Base-by-base conservation (phyloP, 768 basidiomycete species). In the Atractiella rhizophila region DNA sequence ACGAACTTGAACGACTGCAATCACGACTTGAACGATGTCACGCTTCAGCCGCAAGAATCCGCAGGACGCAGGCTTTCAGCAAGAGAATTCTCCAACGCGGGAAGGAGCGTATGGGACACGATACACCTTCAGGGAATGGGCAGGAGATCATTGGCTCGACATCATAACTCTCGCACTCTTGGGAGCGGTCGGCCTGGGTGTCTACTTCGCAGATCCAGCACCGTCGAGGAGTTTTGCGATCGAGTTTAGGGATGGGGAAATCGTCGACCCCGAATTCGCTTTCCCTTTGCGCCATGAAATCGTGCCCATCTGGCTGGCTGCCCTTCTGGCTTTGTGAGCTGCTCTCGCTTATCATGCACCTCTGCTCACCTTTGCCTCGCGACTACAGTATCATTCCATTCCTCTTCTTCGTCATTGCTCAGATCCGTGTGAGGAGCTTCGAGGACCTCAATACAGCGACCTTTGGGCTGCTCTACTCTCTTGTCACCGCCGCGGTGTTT, bases 191-290 rank as follows among this genome's bases (percentile, higher is more conserved):
- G 66, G 64, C 0, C 54, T 70, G 13, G 69, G 69, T 15, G 63
- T 70, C 4, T 68, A 70, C 51, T 60, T 64, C 48, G 68, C 67
- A 9, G 44, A 54, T 30, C 59, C 59, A 1, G 57, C 59, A 0
- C 59, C 59, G 4, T 51, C 51, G 2, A 35, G 59, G 13, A 43
- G 40, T 12, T 60, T 60, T 46, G 55, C 59, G 1, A 43, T 60
- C 37, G 42, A 35, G 0, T 46, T 46, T 24, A 54, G 57, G 27
- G 56, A 68, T 44, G 68, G 67, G 1, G 50, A 63, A 40, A 62
- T 71, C 23, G 66, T 66, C 20, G 68, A 66, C 43, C 70, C 69
- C 0, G 55, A 69, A 50, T 63, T 63, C 42, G 66, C 65, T n/a
- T 66, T 65, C 50, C 66, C 66, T 4, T 50, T 66, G 1, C 59